These are phyloP conservation scores for Cymbidium sinense DNA, from an alignment of 106 monocot genomes.

Conservation along the genomic window DNA sequence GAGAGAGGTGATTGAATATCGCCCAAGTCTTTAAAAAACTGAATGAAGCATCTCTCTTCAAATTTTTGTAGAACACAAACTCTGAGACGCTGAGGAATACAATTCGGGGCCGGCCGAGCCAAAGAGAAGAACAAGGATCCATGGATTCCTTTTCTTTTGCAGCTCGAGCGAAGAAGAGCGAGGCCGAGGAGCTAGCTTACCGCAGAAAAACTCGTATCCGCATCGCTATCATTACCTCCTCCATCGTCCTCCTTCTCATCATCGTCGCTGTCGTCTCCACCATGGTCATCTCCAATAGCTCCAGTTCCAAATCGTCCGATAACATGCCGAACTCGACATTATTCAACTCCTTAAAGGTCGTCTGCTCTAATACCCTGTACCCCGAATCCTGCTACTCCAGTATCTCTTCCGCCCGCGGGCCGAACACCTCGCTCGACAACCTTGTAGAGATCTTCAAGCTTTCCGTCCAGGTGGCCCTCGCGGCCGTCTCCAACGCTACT, in stretches of 20 bases:
- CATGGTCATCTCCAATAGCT: not conserved
- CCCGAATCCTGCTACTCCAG: conserved; percentile 43
- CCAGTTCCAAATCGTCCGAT: not conserved
- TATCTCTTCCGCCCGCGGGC: conserved; percentile 17
- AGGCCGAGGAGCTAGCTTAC: conserved; percentile 7
- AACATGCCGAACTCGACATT: not conserved
- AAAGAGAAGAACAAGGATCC: not conserved
- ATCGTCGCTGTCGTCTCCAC: not conserved
- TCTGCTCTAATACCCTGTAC: conserved; percentile 25
- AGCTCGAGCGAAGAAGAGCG: not conserved
- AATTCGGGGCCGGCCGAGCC: not conserved
- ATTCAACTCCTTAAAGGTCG: conserved; percentile 4
- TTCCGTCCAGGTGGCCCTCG: conserved; percentile 20
- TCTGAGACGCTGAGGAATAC: no score
- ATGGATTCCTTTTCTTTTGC: conserved; percentile 11
- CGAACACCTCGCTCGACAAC: not conserved
- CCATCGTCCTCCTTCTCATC: conserved; percentile 9
- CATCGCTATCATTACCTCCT: conserved; percentile 15
- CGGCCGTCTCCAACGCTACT: conserved; percentile 1
- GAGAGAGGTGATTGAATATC: no score
- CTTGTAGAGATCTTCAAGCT: conserved; percentile 41
- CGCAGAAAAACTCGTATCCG: conserved; percentile 10
- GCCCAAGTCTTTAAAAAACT: no score
- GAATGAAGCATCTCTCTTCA: no score
- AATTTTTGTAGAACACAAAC: no score